Evolutionary conservation across 2,329 filamentous ascomycete genomes (phyloP).

Genomic region (Sarocladium brachiariae): DNA sequence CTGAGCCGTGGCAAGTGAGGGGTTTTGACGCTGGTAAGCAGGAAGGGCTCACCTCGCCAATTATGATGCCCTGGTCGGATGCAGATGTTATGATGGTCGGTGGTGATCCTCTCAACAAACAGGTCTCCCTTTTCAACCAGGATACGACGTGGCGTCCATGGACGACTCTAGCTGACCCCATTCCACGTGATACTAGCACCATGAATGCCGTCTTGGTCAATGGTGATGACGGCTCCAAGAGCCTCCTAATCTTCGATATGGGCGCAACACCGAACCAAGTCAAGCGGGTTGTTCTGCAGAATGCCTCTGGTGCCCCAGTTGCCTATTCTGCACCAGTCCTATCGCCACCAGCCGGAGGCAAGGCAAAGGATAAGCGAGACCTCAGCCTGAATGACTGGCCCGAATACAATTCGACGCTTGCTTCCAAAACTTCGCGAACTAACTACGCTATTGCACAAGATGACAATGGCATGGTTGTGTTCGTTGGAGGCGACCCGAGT

Average conservation of each 20-base stretch:
- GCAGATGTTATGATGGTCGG: conserved; percentile 68
- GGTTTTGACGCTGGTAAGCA: not conserved
- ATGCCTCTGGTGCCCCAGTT: conserved; percentile 49
- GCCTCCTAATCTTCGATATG: conserved; percentile 73
- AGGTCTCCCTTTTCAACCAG: conserved; percentile 66
- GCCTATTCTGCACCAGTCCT: conserved; percentile 37
- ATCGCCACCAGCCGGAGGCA: conserved; percentile 11
- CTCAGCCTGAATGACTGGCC: conserved; percentile 64
- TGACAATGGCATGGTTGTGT: conserved; percentile 59
- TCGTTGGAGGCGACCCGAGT: conserved; percentile 66
- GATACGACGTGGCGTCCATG: conserved; percentile 56
- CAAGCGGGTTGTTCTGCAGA: conserved; percentile 59
- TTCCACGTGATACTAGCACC: conserved; percentile 49
- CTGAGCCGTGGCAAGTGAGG: conserved; percentile 46
- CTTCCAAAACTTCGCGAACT: conserved; percentile 55
- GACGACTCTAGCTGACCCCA: conserved; percentile 52
- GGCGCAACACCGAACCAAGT: conserved; percentile 68
- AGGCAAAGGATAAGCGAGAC: conserved; percentile 24
- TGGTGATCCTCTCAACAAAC: conserved; percentile 52
- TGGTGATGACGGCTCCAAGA: conserved; percentile 70
- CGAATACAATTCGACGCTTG: conserved; percentile 67
- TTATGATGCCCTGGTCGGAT: conserved; percentile 68
- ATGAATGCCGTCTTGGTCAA: conserved; percentile 59
- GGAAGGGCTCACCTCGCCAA: conserved; percentile 50
- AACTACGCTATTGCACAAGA: conserved; percentile 67